Evolutionary conservation across 2,329 filamentous ascomycete genomes (phyloP).

Genomic region (Thielaviopsis populi): DNA sequence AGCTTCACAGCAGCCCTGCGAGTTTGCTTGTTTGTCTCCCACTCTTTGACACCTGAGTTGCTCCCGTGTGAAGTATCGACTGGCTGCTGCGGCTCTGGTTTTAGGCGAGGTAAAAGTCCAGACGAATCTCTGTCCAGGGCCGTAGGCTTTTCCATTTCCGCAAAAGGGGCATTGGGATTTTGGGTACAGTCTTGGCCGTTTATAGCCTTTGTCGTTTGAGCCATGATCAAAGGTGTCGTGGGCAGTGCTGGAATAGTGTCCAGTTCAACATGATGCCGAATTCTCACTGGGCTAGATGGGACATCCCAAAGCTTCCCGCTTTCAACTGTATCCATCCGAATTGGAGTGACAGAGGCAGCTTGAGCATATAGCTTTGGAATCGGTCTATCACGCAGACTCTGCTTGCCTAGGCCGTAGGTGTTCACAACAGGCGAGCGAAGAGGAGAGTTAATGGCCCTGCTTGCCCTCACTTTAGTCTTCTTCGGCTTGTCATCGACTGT

Average conservation of each 20-base stretch:
- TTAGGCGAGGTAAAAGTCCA: not conserved
- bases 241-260: not conserved
- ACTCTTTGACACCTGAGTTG: no score
- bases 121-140: not conserved
- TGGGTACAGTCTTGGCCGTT: not conserved
- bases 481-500: not conserved
- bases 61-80: not conserved
- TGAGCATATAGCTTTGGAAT: not conserved
- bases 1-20: not conserved
- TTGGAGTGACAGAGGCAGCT: not conserved
- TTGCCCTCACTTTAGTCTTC: not conserved
- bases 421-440: not conserved
- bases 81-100: not conserved
- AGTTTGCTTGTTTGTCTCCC: not conserved
- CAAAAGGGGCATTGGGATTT: not conserved
- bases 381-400: not conserved
- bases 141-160: not conserved
- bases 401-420: not conserved
- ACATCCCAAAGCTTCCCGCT: not conserved
- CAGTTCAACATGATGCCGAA: not conserved
- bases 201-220: not conserved
- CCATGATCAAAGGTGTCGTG: not conserved
- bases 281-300: not conserved
- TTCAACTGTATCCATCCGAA: not conserved
- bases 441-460: not conserved